These are phyloP conservation scores for Lipomyces anomalus DNA, from an alignment of 805 yeast genomes.

Conservation along the genomic window DNA sequence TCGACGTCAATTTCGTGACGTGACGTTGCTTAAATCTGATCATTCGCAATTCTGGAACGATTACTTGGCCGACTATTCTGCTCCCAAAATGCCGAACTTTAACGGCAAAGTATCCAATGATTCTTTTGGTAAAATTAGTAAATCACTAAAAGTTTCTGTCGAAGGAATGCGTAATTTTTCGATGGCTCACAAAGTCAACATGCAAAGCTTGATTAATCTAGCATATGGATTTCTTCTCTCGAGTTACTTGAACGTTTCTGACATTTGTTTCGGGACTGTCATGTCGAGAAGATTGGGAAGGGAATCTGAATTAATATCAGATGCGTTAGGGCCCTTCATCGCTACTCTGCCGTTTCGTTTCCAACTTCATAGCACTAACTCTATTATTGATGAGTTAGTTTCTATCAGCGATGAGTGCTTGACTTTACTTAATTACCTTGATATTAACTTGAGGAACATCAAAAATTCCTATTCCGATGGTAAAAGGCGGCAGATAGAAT, in stretches of 20 bases:
- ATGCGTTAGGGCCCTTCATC: conserved; percentile 14
- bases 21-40: background rate
- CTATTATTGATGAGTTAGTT: too few species aligned
- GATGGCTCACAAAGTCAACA: conserved; percentile 3
- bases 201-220: conserved; percentile 16
- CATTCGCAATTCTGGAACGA: conserved; percentile 6
- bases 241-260: conserved; percentile 1
- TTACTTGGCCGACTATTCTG: conserved; percentile 1
- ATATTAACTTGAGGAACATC: too few species aligned
- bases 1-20: conserved; percentile 6
- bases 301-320: conserved; percentile 2
- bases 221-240: conserved; percentile 22
- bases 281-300: conserved; percentile 14
- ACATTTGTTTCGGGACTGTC: conserved; percentile 23
- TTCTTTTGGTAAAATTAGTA: background rate
- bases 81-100: conserved; percentile 2
- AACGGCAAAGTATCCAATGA: background rate
- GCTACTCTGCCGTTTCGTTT: conserved; percentile 14
- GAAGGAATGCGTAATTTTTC: background rate
- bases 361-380: too few species aligned
- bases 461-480: too few species aligned
- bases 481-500: background rate
- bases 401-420: too few species aligned
- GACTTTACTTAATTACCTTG: too few species aligned
- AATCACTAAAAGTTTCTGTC: background rate